Conservation (phyloP, 208 protist species). For the Crithidia fasciculata region DNA sequence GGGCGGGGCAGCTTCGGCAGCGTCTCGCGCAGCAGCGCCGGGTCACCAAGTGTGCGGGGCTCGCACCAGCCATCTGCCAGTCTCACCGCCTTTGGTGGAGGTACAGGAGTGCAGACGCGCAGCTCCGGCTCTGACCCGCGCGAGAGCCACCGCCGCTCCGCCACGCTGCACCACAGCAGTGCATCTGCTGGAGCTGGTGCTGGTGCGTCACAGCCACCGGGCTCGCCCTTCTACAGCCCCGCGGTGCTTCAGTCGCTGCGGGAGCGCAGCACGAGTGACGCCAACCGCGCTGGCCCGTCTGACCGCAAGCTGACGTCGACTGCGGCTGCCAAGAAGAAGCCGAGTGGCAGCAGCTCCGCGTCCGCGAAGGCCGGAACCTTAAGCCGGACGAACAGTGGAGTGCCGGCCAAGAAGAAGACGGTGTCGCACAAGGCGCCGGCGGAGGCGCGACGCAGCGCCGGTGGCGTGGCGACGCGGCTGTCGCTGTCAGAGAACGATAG, state of each 20-base stretch:
- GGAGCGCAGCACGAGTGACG: slow-evolving; percentile 55
- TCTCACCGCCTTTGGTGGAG: no score
- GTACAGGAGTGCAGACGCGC: not conserved
- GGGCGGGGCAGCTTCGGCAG: slow-evolving; percentile 15
- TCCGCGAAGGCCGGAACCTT: not conserved
- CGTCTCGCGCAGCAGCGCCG: slow-evolving; percentile 11
- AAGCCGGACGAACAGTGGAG: not conserved
- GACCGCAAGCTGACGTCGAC: not conserved
- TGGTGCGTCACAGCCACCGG: not conserved
- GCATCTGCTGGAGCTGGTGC: not conserved
- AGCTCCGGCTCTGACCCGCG: slow-evolving; percentile 10
- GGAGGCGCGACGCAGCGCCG: not conserved
- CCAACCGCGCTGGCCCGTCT: slow-evolving; percentile 14
- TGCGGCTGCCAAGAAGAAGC: slow-evolving; percentile 3
- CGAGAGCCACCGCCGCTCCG: slow-evolving; percentile 7
- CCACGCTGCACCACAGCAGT: not conserved
- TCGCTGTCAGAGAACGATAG: slow-evolving; percentile 4
- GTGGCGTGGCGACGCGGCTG: not conserved
- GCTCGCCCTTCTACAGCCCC: slow-evolving; percentile 46
- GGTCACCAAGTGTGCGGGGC: slow-evolving; percentile 12
- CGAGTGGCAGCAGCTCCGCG: not conserved
- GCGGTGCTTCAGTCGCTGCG: slow-evolving; percentile 42
- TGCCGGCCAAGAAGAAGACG: slow-evolving; percentile 9
- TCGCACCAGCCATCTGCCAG: slow-evolving; percentile 1
- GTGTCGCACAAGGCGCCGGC: not conserved